Evolutionary conservation across 805 yeast genomes (phyloP).

Genomic region (Cephaloascus fragrans): DNA sequence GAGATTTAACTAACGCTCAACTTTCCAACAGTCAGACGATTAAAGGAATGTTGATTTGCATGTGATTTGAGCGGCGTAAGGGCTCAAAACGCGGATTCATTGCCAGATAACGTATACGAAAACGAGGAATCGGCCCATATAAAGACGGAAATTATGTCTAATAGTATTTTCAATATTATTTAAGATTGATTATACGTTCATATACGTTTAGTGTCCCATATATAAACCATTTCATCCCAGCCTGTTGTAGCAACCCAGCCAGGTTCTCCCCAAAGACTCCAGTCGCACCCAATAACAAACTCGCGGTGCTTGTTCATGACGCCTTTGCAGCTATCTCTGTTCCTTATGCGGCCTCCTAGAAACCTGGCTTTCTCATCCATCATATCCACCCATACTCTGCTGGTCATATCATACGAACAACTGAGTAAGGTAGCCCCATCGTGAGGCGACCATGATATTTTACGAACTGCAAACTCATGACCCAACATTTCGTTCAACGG

Average conservation of each 20-base stretch:
- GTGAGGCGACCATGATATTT: conserved; percentile 87
- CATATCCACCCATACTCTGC: conserved; percentile 74
- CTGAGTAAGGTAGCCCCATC: conserved; percentile 57
- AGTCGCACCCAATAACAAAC: conserved; percentile 89
- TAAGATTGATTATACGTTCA: no score
- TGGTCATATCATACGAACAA: conserved; percentile 89
- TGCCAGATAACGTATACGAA: no score
- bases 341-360: conserved; percentile 32
- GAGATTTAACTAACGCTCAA: no score
- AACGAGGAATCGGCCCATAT: no score
- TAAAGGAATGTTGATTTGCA: no score
- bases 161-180: no score
- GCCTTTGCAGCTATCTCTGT: conserved; percentile 42
- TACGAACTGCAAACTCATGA: conserved; percentile 83
- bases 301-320: conserved; percentile 69
- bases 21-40: no score
- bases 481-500: conserved; percentile 75
- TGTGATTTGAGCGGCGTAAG: no score
- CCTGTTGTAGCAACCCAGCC: conserved; percentile 95
- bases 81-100: no score
- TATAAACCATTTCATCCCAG: conserved; percentile 91
- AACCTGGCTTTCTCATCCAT: conserved; percentile 49
- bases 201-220: conserved; percentile 65
- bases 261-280: conserved; percentile 94
- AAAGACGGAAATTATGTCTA: no score